Conservation (phyloP, 108 stramenopile genomes). For the Cylindrotheca fusiformis region DNA sequence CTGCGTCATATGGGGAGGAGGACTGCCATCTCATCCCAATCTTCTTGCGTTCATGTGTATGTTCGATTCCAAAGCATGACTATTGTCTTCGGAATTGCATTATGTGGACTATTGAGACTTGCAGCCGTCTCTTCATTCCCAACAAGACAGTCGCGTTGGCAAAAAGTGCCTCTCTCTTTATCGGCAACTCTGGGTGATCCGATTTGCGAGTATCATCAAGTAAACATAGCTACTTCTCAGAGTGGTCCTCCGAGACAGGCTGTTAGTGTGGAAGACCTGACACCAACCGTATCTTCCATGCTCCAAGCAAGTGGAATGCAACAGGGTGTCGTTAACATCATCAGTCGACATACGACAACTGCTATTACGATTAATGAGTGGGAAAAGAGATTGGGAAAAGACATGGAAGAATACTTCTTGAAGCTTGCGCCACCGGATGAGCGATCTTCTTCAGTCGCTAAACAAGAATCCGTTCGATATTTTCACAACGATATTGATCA, state of each 20-base stretch:
- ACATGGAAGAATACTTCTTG: constrained; percentile 61
- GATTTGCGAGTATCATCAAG: constrained; percentile 59
- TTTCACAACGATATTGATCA: constrained; percentile 84
- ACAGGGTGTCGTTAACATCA: constrained; percentile 65
- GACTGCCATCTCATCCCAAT: not conserved
- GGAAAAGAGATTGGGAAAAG: constrained; percentile 71
- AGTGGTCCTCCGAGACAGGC: constrained; percentile 61
- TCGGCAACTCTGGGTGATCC: constrained; percentile 22
- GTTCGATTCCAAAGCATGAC: not conserved
- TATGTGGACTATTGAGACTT: not conserved
- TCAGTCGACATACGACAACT: constrained; percentile 84
- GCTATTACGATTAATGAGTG: constrained; percentile 85
- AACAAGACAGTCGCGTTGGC: not conserved
- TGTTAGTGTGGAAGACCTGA: constrained; percentile 80
- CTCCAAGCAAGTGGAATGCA: constrained; percentile 56
- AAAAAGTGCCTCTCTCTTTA: not conserved
- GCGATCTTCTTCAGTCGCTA: constrained; percentile 36
- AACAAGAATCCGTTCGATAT: constrained; percentile 45
- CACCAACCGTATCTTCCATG: constrained; percentile 49
- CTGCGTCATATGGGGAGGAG: not conserved
- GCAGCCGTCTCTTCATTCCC: not conserved
- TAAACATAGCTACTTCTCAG: constrained; percentile 35
- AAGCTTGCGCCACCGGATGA: constrained; percentile 78
- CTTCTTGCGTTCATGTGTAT: not conserved
- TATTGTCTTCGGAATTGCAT: not conserved